Percentiles rank a stretch among this genome's conserved stretches.
These are phyloP conservation scores for Candida andamanensis DNA, from an alignment of 805 yeast genomes.

Conservation along the genomic window DNA sequence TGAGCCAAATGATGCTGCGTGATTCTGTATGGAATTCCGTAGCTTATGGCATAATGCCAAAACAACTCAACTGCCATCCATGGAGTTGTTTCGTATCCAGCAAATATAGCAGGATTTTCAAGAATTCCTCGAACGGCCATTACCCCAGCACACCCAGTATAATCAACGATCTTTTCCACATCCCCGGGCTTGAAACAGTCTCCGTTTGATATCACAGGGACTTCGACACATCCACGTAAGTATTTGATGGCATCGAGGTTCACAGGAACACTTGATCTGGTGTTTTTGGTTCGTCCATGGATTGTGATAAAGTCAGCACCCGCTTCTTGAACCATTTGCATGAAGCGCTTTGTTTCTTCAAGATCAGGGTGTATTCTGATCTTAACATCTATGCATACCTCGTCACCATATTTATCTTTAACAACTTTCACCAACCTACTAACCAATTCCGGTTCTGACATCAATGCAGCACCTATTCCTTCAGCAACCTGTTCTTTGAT, in stretches of 20 bases:
- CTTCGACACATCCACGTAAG: conserved; percentile 49
- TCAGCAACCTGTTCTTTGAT: conserved; percentile 90
- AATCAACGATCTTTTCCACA: conserved; percentile 53
- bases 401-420: conserved; percentile 65
- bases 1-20: conserved; percentile 84
- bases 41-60: conserved; percentile 71
- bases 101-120: conserved; percentile 82
- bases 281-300: conserved; percentile 84
- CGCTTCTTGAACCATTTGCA: conserved; percentile 66
- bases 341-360: conserved; percentile 68
- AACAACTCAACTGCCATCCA: conserved; percentile 88
- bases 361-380: conserved; percentile 81
- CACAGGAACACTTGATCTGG: conserved; percentile 81
- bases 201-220: conserved; percentile 97
- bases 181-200: conserved; percentile 74
- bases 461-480: conserved; percentile 95
- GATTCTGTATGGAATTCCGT: conserved; percentile 80
- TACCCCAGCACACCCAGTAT: conserved; percentile 82
- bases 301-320: conserved; percentile 94
- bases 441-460: conserved; percentile 76
- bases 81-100: conserved; percentile 69
- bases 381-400: conserved; percentile 81
- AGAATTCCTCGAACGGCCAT: conserved; percentile 93
- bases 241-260: conserved; percentile 74
- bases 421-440: conserved; percentile 81